These are phyloP conservation scores for Bryoerythrophyllum caledonicum DNA, from an alignment of 225 moss, liverwort and hornwort species.

Conservation along the genomic window DNA sequence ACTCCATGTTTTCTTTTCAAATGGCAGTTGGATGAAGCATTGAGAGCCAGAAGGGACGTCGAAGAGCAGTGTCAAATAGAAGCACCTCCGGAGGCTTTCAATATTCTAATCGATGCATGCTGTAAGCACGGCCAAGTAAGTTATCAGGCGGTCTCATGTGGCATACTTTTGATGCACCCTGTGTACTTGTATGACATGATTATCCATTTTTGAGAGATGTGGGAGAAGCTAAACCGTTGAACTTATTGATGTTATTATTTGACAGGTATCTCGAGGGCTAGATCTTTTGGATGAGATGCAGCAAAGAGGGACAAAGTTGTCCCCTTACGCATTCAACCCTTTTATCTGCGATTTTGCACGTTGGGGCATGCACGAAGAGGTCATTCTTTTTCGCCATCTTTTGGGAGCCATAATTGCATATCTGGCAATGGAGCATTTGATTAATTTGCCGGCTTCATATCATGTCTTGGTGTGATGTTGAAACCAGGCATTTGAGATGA, in stretches of 20 bases:
- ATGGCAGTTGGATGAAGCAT: slow-evolving; percentile 40
- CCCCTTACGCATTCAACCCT: slow-evolving; percentile 62
- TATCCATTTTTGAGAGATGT: background rate
- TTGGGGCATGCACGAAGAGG: slow-evolving; percentile 75
- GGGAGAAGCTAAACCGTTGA: background rate
- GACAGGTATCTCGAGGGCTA: slow-evolving; percentile 56
- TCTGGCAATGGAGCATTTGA: background rate
- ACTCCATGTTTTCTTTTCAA: background rate
- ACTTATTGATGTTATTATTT: slow-evolving; percentile 12
- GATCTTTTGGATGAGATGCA: slow-evolving; percentile 81
- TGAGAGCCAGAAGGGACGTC: slow-evolving; percentile 38
- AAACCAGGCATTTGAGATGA: slow-evolving; percentile 73
- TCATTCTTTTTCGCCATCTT: slow-evolving; percentile 10
- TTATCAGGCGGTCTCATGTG: background rate
- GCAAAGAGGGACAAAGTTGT: slow-evolving; percentile 44
- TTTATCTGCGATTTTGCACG: slow-evolving; percentile 63
- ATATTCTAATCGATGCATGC: slow-evolving; percentile 61
- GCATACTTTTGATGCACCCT: background rate
- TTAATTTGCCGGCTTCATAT: background rate
- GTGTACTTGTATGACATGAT: slow-evolving; percentile 3
- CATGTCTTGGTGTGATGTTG: slow-evolving; percentile 22
- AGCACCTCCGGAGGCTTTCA: slow-evolving; percentile 48
- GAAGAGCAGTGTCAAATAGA: slow-evolving; percentile 51
- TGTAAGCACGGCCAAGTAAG: slow-evolving; percentile 65
- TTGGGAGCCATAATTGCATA: slow-evolving; percentile 8